Base-by-base conservation (phyloP, 257 asterid genomes). In the Cinchona pubescens region DNA sequence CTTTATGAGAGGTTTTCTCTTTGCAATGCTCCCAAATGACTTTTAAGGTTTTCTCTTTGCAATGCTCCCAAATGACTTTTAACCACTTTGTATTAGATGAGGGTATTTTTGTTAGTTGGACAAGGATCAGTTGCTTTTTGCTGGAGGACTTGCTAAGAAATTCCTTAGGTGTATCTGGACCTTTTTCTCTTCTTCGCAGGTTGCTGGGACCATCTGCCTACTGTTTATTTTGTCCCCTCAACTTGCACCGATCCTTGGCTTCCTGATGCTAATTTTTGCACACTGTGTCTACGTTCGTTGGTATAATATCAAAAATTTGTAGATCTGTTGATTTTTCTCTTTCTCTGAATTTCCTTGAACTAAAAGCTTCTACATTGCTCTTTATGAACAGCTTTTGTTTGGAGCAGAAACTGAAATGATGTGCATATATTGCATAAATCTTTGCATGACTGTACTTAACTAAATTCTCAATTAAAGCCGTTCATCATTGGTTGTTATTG, bases 231-330 rank as follows among this genome's bases (percentile, higher is more conserved):
- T 94, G 78, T 92, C 99, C 10, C 81, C 82, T 76, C 96, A 92
- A 86, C 91, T 94, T 85, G 99, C 99, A 49, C 99, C 99, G 43
- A 89, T 94, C 85, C 82, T 94, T 79, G 96, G 90, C 73, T 37
- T 89, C 27, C 96, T 94, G 75, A 94, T 90, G 94, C 93, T n/a
- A n/a, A n/a, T n/a, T n/a, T n/a, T 94, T 38, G 58, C n/a, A n/a
- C n/a, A n/a, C 92, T 2, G 97, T 92, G 35, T 94, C 99, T 53
- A 82, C 89, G 77, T 84, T 88, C 82, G 92, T 92, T 61, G 99
- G 99, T 90, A 86, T 82, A 87, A 65, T 55, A n/a, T 68, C 13
- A 5, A 10, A 23, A 35, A 25, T 11, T 63, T 48, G 37, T 63
- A 43, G 25, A 11, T 42, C 21, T 19, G 15, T 21, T 19, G 19